Percentiles rank a stretch among this genome's conserved stretches.
Evolutionary conservation across 2,329 filamentous ascomycete genomes (phyloP).

Genomic region (Exophiala lecanii-corni): DNA sequence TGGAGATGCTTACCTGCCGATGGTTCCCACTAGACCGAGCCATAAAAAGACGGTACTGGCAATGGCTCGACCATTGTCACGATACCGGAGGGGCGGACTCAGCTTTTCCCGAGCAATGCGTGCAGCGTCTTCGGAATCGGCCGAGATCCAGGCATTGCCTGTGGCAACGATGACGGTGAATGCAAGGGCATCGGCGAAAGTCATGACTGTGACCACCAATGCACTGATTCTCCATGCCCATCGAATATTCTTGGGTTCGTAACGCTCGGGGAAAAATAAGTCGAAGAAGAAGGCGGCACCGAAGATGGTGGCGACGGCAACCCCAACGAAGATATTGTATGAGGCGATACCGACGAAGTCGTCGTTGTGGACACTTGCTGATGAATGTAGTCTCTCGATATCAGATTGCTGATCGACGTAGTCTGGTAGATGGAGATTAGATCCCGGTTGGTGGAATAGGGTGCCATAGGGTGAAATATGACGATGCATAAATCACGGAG

Average conservation of each 20-base stretch:
- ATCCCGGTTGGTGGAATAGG: too few relatives aligned
- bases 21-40: constrained; percentile 47
- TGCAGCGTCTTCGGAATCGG: constrained; percentile 27
- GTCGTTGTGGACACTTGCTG: constrained; percentile 49
- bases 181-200: constrained; percentile 45
- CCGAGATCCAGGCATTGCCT: constrained; percentile 43
- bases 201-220: constrained; percentile 45
- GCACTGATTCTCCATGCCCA: constrained; percentile 53
- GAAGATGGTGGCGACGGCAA: constrained; percentile 55
- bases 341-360: constrained; percentile 52
- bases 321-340: constrained; percentile 56
- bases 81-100: constrained; percentile 38
- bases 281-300: constrained; percentile 59
- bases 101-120: constrained; percentile 31
- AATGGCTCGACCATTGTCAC: constrained; percentile 47
- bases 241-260: constrained; percentile 46
- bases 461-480: too few relatives aligned
- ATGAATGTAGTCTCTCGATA: constrained; percentile 38
- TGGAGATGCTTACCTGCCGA: constrained; percentile 31
- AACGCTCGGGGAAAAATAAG: constrained; percentile 55
- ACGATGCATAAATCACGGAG: background rate
- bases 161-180: constrained; percentile 50
- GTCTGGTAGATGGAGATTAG: constrained; percentile 33
- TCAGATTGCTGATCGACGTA: constrained; percentile 52
- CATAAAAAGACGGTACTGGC: constrained; percentile 51